phyloP scores from a whole-genome alignment of 2,329 filamentous ascomycete species.

The Fusarium dlaminii region DNA sequence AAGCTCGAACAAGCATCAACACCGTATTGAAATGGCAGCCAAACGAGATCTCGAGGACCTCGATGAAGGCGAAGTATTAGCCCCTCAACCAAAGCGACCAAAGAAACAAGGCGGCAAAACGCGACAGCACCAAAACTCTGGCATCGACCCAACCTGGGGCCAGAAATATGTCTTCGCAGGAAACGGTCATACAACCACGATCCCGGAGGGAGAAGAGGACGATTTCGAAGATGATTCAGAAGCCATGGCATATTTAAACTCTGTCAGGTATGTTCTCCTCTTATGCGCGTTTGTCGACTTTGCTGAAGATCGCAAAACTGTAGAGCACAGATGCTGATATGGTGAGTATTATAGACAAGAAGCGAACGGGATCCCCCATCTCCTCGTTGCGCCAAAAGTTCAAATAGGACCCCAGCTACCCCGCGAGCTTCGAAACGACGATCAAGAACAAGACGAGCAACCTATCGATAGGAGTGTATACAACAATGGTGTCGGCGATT shows the following conservation, averaged over 20 bases:
- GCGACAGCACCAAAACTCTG: constrained; percentile 54
- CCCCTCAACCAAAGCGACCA: constrained; percentile 42
- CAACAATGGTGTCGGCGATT: constrained; percentile 59
- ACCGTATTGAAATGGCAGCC: constrained; percentile 43
- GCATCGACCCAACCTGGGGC: constrained; percentile 72
- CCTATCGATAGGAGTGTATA: constrained; percentile 57
- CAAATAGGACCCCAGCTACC: constrained; percentile 63
- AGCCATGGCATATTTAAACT: constrained; percentile 74
- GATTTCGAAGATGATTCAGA: constrained; percentile 75
- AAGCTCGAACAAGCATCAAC: constrained; percentile 6
- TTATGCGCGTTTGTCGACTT: constrained; percentile 7
- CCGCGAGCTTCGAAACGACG: constrained; percentile 43
- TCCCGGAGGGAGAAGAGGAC: constrained; percentile 63
- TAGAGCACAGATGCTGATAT: constrained; percentile 56
- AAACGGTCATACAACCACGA: constrained; percentile 59
- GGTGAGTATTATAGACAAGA: constrained; percentile 71
- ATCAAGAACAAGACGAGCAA: constrained; percentile 44
- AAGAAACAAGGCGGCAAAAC: constrained; percentile 47
- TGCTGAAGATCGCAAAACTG: constrained; percentile 42
- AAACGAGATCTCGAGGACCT: constrained; percentile 49
- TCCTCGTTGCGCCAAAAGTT: constrained; percentile 71
- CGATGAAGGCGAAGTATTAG: constrained; percentile 43
- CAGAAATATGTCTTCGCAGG: constrained; percentile 77
- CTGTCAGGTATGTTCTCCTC: constrained; percentile 70
- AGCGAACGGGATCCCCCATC: constrained; percentile 76